Evolutionary conservation across 768 basidiomycete species (phyloP).

Genomic region (Podaxis sp.): DNA sequence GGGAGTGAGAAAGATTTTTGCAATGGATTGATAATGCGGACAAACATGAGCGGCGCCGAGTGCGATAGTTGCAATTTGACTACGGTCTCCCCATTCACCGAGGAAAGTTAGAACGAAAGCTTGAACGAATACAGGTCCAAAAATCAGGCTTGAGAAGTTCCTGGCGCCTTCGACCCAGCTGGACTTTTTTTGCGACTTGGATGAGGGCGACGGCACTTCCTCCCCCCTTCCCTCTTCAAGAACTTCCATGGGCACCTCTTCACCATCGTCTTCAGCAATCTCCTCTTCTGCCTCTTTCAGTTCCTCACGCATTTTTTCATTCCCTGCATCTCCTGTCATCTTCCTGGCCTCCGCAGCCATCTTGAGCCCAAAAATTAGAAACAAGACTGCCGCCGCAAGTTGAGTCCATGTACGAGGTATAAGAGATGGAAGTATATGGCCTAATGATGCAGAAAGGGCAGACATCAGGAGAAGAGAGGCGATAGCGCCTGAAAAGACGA

Average conservation of each 20-base stretch:
- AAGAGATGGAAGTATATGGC: constrained; percentile 83
- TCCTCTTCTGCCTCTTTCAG: constrained; percentile 97
- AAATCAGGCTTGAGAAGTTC: constrained; percentile 78
- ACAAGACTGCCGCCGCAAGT: constrained; percentile 73
- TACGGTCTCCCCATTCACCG: constrained; percentile 99
- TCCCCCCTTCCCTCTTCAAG: constrained; percentile 67
- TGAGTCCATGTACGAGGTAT: constrained; percentile 73
- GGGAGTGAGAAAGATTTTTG: not conserved
- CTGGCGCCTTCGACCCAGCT: constrained; percentile 59
- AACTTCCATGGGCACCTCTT: constrained; percentile 64
- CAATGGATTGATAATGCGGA: constrained; percentile 12
- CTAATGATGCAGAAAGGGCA: constrained; percentile 89
- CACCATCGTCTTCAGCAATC: constrained; percentile 74
- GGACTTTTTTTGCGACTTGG: constrained; percentile 20
- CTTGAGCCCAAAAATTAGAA: constrained; percentile 86
- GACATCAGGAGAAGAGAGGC: constrained; percentile 91
- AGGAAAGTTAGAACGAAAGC: constrained; percentile 93
- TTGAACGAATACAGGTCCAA: constrained; percentile 95
- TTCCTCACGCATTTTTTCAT: constrained; percentile 86
- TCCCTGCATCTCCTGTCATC: constrained; percentile 65
- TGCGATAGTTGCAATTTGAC: constrained; percentile 96
- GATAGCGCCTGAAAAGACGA: constrained; percentile 90
- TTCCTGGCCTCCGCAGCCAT: constrained; percentile 84
- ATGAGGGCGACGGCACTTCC: constrained; percentile 18
- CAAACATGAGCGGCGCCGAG: constrained; percentile 91